Conservation (phyloP, 2,329 filamentous ascomycete genomes). For the Parafenestella ontariensis region DNA sequence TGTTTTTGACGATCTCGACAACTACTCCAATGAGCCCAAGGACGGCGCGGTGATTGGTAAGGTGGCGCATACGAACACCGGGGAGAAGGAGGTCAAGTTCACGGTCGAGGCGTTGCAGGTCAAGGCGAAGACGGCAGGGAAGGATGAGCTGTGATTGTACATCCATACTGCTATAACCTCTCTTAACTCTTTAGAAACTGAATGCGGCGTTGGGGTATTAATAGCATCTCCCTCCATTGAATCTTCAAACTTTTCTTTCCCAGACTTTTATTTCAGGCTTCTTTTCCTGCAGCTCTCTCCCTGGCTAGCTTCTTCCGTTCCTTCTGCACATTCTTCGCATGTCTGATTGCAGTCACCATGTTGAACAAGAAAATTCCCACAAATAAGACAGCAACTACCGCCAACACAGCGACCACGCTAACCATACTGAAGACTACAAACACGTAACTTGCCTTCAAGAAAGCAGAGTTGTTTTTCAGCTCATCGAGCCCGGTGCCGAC, state of each 20-base stretch:
- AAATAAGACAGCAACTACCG: constrained; percentile 37
- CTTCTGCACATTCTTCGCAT: constrained; percentile 47
- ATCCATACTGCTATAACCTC: no score
- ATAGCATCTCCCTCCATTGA: neutral
- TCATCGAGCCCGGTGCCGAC: constrained; percentile 40
- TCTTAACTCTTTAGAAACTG: neutral
- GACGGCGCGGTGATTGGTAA: constrained; percentile 42
- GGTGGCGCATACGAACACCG: constrained; percentile 29
- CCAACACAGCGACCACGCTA: constrained; percentile 37
- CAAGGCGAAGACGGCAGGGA: constrained; percentile 15
- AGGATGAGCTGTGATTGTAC: constrained; percentile 35
- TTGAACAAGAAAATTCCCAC: constrained; percentile 44
- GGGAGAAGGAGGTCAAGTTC: constrained; percentile 40
- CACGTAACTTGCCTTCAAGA: constrained; percentile 36
- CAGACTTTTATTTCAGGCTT: constrained; percentile 11
- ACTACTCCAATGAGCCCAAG: constrained; percentile 35
- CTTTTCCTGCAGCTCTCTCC: constrained; percentile 10
- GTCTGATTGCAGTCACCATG: constrained; percentile 45
- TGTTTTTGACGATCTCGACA: constrained; percentile 42
- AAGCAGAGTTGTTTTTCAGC: constrained; percentile 29
- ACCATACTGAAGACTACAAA: constrained; percentile 49
- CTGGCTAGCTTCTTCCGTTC: constrained; percentile 19
- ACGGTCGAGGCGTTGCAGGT: constrained; percentile 42
- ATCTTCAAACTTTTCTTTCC: constrained; percentile 4
- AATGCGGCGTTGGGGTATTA: neutral